phyloP scores from a whole-genome alignment of 2,329 filamentous ascomycete genomes.

The Sordariomycetes sp. region DNA sequence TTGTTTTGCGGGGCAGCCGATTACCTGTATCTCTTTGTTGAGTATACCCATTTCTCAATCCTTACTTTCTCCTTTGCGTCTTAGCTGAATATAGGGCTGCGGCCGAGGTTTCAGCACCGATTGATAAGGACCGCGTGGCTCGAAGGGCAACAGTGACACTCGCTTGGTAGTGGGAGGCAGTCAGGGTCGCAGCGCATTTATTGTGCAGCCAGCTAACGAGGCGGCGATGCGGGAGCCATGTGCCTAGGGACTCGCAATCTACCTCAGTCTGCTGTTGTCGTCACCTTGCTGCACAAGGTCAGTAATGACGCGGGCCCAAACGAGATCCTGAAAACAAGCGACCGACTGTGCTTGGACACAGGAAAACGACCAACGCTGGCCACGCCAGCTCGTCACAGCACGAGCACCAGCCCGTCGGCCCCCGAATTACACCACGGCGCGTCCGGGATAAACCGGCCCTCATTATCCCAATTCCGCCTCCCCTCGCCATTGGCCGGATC shows the following conservation, averaged over 20 bases:
- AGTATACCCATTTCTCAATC: neutral
- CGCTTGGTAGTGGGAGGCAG: neutral
- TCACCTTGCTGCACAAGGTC: too few relatives aligned
- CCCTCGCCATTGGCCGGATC: neutral
- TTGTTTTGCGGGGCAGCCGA: neutral
- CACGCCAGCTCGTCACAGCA: neutral
- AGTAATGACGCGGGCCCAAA: too few relatives aligned
- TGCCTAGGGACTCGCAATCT: too few relatives aligned
- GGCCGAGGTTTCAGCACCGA: neutral
- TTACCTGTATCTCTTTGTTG: neutral
- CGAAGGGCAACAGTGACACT: neutral
- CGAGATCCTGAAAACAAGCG: too few relatives aligned
- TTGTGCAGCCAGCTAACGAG: too few relatives aligned
- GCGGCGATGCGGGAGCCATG: too few relatives aligned
- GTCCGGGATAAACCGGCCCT: neutral
- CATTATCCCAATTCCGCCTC: neutral
- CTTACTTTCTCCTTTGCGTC: neutral
- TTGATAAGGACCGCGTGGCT: neutral
- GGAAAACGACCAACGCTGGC: too few relatives aligned
- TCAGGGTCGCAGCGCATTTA: neutral
- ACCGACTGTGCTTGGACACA: too few relatives aligned
- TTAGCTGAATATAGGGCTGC: neutral
- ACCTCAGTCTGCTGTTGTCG: too few relatives aligned
- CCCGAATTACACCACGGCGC: neutral
- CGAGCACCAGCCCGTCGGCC: neutral